phyloP scores from a whole-genome alignment of 306 rosid species.

The Herpetospermum pedunculosum region DNA sequence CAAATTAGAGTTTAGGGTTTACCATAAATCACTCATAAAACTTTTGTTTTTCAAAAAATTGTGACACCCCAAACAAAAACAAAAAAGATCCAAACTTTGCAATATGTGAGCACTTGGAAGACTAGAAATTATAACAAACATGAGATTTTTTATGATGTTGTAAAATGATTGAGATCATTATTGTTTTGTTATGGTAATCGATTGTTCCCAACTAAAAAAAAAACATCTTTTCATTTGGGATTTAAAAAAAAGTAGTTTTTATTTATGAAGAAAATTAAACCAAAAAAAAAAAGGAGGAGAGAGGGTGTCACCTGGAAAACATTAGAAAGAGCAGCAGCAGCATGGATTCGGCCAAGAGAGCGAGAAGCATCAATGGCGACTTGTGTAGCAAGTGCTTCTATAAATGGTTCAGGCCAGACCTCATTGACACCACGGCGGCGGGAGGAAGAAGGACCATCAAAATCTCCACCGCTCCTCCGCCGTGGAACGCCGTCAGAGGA shows the following conservation, averaged over 20 bases:
- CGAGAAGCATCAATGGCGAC: slow-evolving; percentile 64
- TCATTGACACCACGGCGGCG: slow-evolving; percentile 55
- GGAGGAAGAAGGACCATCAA: slow-evolving; percentile 56
- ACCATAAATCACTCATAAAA: too few relatives aligned
- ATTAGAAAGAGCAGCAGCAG: slow-evolving; percentile 53
- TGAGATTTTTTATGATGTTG: neutral
- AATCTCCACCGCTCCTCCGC: slow-evolving; percentile 15
- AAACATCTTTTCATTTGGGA: neutral
- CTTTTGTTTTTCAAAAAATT: too few relatives aligned
- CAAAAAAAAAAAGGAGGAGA: neutral
- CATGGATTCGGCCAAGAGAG: slow-evolving; percentile 42
- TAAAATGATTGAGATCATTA: neutral
- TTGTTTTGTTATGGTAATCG: neutral
- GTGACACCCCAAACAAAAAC: neutral
- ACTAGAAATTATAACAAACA: neutral
- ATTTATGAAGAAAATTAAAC: neutral
- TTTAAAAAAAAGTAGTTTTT: neutral
- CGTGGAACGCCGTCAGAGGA: slow-evolving; percentile 17
- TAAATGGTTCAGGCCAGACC: slow-evolving; percentile 50
- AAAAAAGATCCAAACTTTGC: neutral
- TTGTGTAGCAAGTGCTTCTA: slow-evolving; percentile 56
- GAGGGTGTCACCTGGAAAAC: slow-evolving; percentile 51
- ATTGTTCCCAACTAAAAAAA: neutral
- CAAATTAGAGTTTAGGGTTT: too few relatives aligned
- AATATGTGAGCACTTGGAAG: neutral